Percentiles rank a stretch among this genome's conserved stretches.
phyloP scores from a whole-genome alignment of 768 basidiomycete species.

The Rhizopogon vesiculosus region DNA sequence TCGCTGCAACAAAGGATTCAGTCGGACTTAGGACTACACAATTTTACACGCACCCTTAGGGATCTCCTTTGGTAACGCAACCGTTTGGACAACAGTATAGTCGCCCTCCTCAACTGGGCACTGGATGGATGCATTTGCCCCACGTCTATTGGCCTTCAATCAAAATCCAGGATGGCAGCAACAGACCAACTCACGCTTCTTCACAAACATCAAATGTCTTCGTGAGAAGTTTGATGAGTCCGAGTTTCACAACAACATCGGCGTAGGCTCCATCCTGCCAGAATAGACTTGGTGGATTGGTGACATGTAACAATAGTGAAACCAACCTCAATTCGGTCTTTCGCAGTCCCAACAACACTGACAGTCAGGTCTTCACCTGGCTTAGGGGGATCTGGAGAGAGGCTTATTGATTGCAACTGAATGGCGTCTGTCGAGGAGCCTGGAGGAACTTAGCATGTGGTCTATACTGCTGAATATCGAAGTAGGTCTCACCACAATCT shows the following conservation, averaged over 20 bases:
- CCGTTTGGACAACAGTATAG: constrained; percentile 77
- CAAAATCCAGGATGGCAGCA: neutral
- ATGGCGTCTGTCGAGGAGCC: constrained; percentile 43
- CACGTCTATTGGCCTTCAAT: constrained; percentile 42
- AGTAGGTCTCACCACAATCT: constrained; percentile 63
- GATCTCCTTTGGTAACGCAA: constrained; percentile 87
- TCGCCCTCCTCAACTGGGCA: constrained; percentile 78
- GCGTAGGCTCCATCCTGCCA: constrained; percentile 85
- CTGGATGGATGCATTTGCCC: constrained; percentile 69
- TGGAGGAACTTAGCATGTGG: constrained; percentile 21
- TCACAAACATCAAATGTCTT: constrained; percentile 88
- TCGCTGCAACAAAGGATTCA: constrained; percentile 49
- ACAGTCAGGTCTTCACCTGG: constrained; percentile 90
- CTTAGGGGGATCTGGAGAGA: constrained; percentile 85
- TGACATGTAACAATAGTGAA: neutral
- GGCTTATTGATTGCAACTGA: constrained; percentile 63
- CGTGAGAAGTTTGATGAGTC: constrained; percentile 80
- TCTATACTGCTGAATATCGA: constrained; percentile 3
- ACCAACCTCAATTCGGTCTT: constrained; percentile 60
- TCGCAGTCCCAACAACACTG: constrained; percentile 59
- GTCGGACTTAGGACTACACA: neutral
- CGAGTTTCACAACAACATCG: constrained; percentile 90
- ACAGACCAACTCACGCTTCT: constrained; percentile 70
- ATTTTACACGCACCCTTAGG: constrained; percentile 53
- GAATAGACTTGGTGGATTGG: constrained; percentile 4